phyloP scores from a whole-genome alignment of 257 asterid genomes.

The Solanum medicagineum region DNA sequence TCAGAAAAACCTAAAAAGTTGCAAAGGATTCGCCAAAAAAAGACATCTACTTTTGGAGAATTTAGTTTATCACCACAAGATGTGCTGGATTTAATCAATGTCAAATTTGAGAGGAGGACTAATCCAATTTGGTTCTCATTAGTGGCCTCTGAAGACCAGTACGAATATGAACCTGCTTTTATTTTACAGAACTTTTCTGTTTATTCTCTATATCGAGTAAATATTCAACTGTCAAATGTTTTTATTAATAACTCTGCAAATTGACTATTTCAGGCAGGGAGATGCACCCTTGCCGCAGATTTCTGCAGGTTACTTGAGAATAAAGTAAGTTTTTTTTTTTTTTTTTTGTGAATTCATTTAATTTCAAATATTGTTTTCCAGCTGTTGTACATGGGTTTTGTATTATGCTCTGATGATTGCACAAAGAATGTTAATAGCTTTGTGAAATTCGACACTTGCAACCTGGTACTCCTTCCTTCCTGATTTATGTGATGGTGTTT shows the following conservation, averaged over 20 bases:
- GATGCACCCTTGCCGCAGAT: conserved; percentile 73
- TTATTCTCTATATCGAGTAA: background rate
- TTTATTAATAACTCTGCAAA: conserved; percentile 7
- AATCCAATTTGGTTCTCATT: conserved; percentile 87
- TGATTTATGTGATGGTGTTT: background rate
- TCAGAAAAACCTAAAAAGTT: conserved; percentile 58
- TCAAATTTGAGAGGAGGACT: conserved; percentile 34
- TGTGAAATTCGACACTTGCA: background rate
- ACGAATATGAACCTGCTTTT: conserved; percentile 31
- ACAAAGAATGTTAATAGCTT: background rate
- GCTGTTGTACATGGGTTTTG: background rate
- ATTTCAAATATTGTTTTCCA: background rate
- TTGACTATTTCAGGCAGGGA: conserved; percentile 49
- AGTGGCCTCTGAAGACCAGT: conserved; percentile 71
- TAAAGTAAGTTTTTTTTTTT: conserved; percentile 40
- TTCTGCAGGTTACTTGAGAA: conserved; percentile 75
- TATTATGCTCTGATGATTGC: background rate
- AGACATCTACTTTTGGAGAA: conserved; percentile 42
- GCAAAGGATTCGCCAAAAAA: conserved; percentile 58
- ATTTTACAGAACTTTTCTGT: background rate
- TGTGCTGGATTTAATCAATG: conserved; percentile 48
- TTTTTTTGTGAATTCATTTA: background rate
- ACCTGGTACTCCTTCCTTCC: background rate
- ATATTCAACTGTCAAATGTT: background rate
- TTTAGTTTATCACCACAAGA: conserved; percentile 53